A percentile compares a stretch with the other conserved stretches of the same genome.
These are phyloP conservation scores for Rhododendron vialii DNA, from an alignment of 148 eudicot genomes.

Conservation along the genomic window DNA sequence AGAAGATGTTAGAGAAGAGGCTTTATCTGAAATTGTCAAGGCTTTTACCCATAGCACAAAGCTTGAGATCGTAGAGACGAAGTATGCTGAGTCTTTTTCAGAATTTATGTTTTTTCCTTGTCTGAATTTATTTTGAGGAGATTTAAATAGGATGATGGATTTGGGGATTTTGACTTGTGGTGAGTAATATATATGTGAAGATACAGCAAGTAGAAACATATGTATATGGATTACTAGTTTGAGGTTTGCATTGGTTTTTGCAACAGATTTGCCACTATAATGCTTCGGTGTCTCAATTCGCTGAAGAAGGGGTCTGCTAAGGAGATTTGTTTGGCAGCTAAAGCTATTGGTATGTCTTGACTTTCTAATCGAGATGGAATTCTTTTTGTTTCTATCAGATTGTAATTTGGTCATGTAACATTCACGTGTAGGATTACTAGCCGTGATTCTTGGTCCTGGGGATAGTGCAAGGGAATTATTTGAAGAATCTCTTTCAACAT, in stretches of 20 bases:
- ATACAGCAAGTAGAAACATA: not conserved
- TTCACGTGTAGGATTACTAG: not conserved
- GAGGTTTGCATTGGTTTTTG: not conserved
- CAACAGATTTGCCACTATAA: not conserved
- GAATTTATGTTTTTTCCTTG: not conserved
- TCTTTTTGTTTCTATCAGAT: not conserved
- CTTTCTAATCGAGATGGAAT: not conserved
- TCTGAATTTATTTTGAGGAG: not conserved
- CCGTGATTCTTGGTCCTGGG: constrained; percentile 1
- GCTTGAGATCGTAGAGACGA: not conserved
- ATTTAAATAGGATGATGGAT: not conserved
- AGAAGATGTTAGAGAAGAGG: not conserved
- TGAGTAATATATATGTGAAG: not conserved
- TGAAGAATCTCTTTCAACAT: not conserved
- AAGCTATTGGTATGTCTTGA: not conserved
- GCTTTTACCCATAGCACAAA: not conserved
- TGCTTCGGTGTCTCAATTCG: not conserved
- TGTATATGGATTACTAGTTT: not conserved
- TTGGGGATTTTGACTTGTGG: not conserved
- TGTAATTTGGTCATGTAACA: not conserved
- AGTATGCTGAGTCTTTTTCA: not conserved
- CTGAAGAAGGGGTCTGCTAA: not conserved
- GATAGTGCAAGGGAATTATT: not conserved
- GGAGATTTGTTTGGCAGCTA: constrained; percentile 5
- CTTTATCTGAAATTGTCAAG: not conserved